Percentiles rank a stretch among this genome's conserved stretches.
phyloP scores from a whole-genome alignment of 169 alveolate species.

The Neospora caninum region DNA sequence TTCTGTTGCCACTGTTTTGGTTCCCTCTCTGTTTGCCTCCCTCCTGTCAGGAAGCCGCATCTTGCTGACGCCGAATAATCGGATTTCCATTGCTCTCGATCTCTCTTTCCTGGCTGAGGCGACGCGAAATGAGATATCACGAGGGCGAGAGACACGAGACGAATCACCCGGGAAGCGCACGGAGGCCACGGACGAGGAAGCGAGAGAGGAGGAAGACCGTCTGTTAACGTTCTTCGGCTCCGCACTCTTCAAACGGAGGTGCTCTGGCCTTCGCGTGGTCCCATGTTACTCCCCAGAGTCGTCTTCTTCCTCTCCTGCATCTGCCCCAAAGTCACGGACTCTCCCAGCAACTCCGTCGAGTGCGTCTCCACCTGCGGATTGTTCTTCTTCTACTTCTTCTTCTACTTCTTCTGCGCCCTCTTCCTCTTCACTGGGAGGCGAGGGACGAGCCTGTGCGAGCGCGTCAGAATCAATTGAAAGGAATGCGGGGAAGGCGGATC shows the following conservation, averaged over 20 bases:
- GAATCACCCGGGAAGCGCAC: background rate
- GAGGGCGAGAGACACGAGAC: background rate
- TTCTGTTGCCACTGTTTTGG: background rate
- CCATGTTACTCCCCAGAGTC: background rate
- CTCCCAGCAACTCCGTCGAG: background rate
- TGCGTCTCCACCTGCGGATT: background rate
- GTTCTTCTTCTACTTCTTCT: no score
- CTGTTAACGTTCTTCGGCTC: background rate
- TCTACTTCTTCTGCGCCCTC: no score
- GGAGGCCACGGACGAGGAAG: background rate
- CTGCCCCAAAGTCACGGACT: background rate
- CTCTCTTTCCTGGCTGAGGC: background rate
- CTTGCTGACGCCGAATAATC: background rate
- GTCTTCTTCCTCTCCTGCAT: background rate
- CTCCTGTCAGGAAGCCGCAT: slow-evolving; percentile 3
- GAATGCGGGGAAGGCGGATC: background rate
- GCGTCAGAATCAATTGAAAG: background rate
- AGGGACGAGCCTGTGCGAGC: background rate
- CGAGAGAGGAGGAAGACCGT: background rate
- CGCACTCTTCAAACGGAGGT: background rate
- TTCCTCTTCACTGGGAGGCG: no score
- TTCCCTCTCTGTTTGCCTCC: background rate
- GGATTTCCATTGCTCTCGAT: slow-evolving; percentile 33
- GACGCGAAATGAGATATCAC: background rate
- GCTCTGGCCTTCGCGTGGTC: background rate